Base-by-base conservation (phyloP, 2,329 filamentous ascomycete genomes). In the Dactylonectria macrodidyma region DNA sequence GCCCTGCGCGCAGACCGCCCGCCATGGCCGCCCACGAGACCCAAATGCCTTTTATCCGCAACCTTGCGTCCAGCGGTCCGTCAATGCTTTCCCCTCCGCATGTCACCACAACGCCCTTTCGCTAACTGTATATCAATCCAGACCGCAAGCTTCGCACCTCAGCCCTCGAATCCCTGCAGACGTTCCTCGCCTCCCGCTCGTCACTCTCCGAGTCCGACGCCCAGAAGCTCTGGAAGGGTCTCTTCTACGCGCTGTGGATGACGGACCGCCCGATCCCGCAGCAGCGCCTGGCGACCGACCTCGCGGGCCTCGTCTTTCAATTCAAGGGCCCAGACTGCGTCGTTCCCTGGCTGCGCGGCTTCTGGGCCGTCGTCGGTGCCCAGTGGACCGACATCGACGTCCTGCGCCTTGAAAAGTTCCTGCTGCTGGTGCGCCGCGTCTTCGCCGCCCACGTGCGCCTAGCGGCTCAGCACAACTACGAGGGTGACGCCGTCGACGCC, bases 161-260 rank as follows among this genome's bases (percentile, higher is more conserved):
- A 70, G 93, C 95, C 62, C 88, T 98, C 79, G 84, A 88, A 60
- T 93, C 92, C 55, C 90, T 98, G 33, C 90, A 91, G 72, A 88
- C 90, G 57, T 98, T 93, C 85, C 91, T 98, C 79, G 87, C 89
- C 69, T 86, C 89, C 68, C 87, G 88, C 47, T 80, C 84, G 44
- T 76, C 81, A 61, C 89, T 98, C 68, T 84, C 89, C 19, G 84
- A 89, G 47, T 81, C 92, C 72, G 95, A 97, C 71, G 85, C 94
- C 57, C 86, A 95, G 68, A 97, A 97, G 84, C 88, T 98, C 72
- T 97, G 95, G 94, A 97, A 97, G 79, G 95, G 95, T 5, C 89
- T 98, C 22, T 98, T 96, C 85, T 98, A 95, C 86, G 92, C 92
- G 77, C 89, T 96, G 77, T 98, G 94, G 92, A 96, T 97, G 91